Evolutionary conservation across 2,329 filamentous ascomycete genomes (phyloP).

Genomic region (Chaetomiaceae sp.): DNA sequence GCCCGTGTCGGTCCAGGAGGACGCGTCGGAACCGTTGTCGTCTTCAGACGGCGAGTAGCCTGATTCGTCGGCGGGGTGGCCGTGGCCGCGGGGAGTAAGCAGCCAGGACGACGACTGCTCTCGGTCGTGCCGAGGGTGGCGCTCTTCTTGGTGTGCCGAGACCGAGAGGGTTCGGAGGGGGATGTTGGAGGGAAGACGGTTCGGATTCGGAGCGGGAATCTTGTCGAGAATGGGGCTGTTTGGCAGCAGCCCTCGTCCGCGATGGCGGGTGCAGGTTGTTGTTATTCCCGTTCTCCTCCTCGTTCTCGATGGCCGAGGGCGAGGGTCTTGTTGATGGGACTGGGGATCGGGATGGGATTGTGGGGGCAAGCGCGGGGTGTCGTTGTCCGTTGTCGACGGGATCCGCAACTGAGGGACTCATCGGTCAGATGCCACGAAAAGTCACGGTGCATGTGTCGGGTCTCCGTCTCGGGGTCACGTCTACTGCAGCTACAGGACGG

Average conservation of each 20-base stretch:
- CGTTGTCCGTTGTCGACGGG: conserved; percentile 11
- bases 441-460: neutral
- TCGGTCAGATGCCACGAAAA: conserved; percentile 17
- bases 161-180: conserved; percentile 75
- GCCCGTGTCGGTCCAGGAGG: conserved; percentile 89
- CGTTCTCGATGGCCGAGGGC: no score
- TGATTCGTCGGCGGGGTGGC: conserved; percentile 41
- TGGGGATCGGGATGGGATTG: neutral
- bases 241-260: conserved; percentile 67
- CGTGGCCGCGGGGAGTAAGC: conserved; percentile 41
- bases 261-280: conserved; percentile 24
- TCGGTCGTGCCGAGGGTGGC: conserved; percentile 34
- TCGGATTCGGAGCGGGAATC: conserved; percentile 71
- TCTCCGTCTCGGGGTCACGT: conserved; percentile 4
- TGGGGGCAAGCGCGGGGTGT: neutral
- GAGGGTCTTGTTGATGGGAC: neutral
- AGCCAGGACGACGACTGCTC: conserved; percentile 44
- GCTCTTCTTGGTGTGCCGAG: conserved; percentile 27
- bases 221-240: conserved; percentile 74
- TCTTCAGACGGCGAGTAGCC: conserved; percentile 51
- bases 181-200: conserved; percentile 76
- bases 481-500: neutral
- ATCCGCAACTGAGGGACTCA: conserved; percentile 18
- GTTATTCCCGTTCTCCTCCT: no score
- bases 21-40: conserved; percentile 51